Conservation (phyloP, 2,329 filamentous ascomycete species). For the Pestalotiopsis fici region DNA sequence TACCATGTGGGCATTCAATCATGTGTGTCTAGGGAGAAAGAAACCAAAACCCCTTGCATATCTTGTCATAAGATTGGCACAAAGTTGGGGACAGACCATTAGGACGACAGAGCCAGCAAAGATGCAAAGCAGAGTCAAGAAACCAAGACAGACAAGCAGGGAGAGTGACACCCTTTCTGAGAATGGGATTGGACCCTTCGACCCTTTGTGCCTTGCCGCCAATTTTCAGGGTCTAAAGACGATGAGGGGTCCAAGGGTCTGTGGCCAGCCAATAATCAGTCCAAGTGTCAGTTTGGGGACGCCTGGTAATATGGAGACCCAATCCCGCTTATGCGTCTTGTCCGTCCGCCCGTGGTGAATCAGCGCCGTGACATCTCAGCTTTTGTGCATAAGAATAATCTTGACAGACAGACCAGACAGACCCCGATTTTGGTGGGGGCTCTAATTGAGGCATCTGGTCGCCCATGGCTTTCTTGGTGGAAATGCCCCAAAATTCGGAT, state of each 20-base stretch:
- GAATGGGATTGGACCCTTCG: conserved; percentile 16
- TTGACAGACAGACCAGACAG: neutral
- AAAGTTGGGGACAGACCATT: too few relatives aligned
- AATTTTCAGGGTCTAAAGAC: conserved; percentile 20
- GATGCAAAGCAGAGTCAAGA: neutral
- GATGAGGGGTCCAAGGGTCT: conserved; percentile 3
- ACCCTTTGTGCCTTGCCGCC: conserved; percentile 21
- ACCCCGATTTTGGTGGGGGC: neutral
- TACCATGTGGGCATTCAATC: too few relatives aligned
- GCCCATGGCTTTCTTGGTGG: neutral
- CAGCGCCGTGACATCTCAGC: too few relatives aligned
- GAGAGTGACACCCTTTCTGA: neutral
- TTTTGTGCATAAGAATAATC: neutral
- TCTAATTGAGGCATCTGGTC: neutral
- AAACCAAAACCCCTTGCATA: too few relatives aligned
- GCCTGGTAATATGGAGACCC: neutral
- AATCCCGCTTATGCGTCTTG: neutral
- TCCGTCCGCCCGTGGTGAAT: neutral
- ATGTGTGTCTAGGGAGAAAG: too few relatives aligned
- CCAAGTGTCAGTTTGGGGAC: neutral
- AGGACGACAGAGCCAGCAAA: neutral
- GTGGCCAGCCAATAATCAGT: neutral
- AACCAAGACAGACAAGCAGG: neutral
- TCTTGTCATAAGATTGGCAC: too few relatives aligned
- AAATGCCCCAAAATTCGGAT: neutral